Evolutionary conservation across 169 alveolate genomes (phyloP).

Genomic region (Plasmodium gallinaceum): DNA sequence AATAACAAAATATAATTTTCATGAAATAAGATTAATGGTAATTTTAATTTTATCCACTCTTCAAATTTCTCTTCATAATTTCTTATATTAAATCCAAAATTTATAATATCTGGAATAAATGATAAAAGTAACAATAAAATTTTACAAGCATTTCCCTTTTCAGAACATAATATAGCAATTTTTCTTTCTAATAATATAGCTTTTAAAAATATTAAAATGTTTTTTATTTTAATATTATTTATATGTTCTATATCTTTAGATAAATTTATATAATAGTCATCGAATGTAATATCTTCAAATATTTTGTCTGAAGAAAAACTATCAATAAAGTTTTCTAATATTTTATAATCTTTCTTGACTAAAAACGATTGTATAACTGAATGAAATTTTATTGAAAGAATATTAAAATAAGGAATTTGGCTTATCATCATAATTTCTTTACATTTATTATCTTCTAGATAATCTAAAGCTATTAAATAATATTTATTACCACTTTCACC

Average conservation of each 20-base stretch:
- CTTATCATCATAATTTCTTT: conserved; percentile 47
- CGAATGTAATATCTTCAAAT: conserved; percentile 29
- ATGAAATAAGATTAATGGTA: conserved; percentile 73
- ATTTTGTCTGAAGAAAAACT: neutral
- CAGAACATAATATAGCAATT: conserved; percentile 54
- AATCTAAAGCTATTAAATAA: conserved; percentile 40
- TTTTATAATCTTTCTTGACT: conserved; percentile 3
- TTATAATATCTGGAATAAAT: conserved; percentile 70
- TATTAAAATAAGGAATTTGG: conserved; percentile 60
- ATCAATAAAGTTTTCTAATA: conserved; percentile 26
- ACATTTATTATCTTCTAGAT: conserved; percentile 39
- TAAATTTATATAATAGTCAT: conserved; percentile 22
- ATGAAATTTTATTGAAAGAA: conserved; percentile 18
- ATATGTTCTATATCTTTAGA: conserved; percentile 17
- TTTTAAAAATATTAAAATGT: conserved; percentile 53
- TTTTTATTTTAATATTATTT: conserved; percentile 54
- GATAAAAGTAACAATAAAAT: conserved; percentile 40
- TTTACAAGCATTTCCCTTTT: conserved; percentile 44
- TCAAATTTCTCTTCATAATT: conserved; percentile 61
- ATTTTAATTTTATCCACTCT: conserved; percentile 53
- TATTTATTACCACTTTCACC: conserved; percentile 66
- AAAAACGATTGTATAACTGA: conserved; percentile 20
- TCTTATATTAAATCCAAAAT: conserved; percentile 70
- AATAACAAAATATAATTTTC: conserved; percentile 50
- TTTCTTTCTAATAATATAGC: conserved; percentile 59